Base-by-base conservation (phyloP, 2,329 filamentous ascomycete species). In the Verticillium zaregamsianum region DNA sequence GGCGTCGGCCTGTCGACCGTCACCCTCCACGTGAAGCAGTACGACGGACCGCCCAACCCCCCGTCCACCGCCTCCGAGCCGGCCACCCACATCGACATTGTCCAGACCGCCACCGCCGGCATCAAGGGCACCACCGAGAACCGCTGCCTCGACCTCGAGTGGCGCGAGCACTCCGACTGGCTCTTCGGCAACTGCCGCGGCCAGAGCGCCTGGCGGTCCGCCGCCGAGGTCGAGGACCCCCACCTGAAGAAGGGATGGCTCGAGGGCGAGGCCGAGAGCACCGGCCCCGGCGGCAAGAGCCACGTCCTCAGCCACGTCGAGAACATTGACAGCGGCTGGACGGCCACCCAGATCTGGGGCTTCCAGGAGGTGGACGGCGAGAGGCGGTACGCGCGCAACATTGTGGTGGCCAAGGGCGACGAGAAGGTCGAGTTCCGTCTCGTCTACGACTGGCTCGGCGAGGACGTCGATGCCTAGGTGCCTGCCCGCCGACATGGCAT, bases 161-260 rank as follows among this genome's bases (percentile, higher is more conserved):
- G 68, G 67, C 87, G 89, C 68, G 83, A 85, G 65, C 91, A 93
- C 79, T 79, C 78, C 28, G 92, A 97, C 79, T 88, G 87, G 81
- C 84, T 96, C 67, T 97, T 96, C 73, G 93, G 93, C 62, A 78
- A 77, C 61, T 83, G 95, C 65, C 79, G 79, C 59, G 91, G 90
- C 62, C 81, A 80, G 63, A 85, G 82, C 54, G 76, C 79, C 55
- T 87, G 82, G 72, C 67, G 85, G 62, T 71, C 68, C 12, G 70
- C 76, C 23, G 79, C 75, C 20, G 80, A 82, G 20, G 73, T 86
- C 40, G 73, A 78, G n/a, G 85, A 88, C 68, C 84, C 80, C 5
- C 85, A 77, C 61, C 79, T 88, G 60, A 80, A 79, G 65, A 74
- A 80, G 57, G 84, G 83, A 33, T 93, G 89, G 83, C 69, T 86